A percentile compares a stretch with the other conserved stretches of the same genome.
Conservation (phyloP, 805 yeast species). For the Kluyveromyces nonfermentans region DNA sequence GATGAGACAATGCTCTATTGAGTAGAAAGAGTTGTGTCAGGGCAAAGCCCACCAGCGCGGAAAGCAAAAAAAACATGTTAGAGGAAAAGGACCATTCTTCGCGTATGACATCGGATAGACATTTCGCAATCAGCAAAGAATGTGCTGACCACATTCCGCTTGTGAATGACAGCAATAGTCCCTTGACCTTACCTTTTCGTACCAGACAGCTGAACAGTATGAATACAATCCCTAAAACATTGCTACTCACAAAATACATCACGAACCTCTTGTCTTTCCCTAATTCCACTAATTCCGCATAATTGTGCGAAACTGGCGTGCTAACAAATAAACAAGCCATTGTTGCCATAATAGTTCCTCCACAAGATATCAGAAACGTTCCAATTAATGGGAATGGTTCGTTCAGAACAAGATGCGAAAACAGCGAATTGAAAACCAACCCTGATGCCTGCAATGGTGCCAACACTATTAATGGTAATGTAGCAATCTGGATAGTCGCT, state of each 20-base stretch:
- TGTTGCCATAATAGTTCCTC: slow-evolving; percentile 74
- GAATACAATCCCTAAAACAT: slow-evolving; percentile 22
- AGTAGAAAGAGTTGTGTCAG: slow-evolving; percentile 62
- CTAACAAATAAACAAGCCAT: slow-evolving; percentile 34
- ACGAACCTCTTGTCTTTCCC: slow-evolving; percentile 40
- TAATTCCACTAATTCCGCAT: slow-evolving; percentile 38
- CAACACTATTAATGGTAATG: slow-evolving; percentile 69
- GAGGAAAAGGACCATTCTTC: slow-evolving; percentile 12
- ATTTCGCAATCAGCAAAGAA: slow-evolving; percentile 76
- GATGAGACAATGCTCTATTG: slow-evolving; percentile 64
- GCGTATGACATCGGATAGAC: slow-evolving; percentile 61
- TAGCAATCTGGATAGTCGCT: slow-evolving; percentile 71
- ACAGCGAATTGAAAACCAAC: slow-evolving; percentile 72
- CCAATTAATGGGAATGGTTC: slow-evolving; percentile 64
- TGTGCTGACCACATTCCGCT: slow-evolving; percentile 81
- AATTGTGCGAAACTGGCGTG: slow-evolving; percentile 29
- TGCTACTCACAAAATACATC: slow-evolving; percentile 42
- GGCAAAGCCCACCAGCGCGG: slow-evolving; percentile 51
- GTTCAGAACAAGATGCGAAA: slow-evolving; percentile 56
- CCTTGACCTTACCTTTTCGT: slow-evolving; percentile 39
- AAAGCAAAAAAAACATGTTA: slow-evolving; percentile 3
- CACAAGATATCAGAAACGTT: slow-evolving; percentile 56
- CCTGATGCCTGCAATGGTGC: slow-evolving; percentile 84
- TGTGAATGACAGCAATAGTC: slow-evolving; percentile 47
- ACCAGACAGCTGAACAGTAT: slow-evolving; percentile 7